Evolutionary conservation across 2,329 filamentous ascomycete species (phyloP), one percentile per base, ranked within the genome.

Genomic region (Exserohilum rostratum): DNA sequence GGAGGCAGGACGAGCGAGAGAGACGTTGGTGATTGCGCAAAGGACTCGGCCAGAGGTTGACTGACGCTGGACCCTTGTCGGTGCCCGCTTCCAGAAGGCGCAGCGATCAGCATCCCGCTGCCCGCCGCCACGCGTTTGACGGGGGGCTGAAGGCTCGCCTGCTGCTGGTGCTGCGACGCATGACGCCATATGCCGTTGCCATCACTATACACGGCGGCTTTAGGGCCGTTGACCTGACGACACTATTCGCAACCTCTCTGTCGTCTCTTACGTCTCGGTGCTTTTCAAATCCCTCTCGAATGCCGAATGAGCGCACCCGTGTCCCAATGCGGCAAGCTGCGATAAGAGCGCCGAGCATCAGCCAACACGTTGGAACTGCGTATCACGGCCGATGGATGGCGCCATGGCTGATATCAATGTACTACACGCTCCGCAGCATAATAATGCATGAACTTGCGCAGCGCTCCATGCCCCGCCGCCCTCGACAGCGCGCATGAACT

Each of bases 1-100:
- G 58, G 40, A 58, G 53, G 33, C 48, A 30, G 44, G 30, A 5
- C 20, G 33, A 29, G 7, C 31, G 20, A 33, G 42, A 30, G 47
- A 38, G 37, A 38, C 34, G 25, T 9, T 11, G 22, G 17, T 38
- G 34, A 25, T 25, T 25, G 27, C n/a, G 38, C 44, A 45, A 13
- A 52, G 30, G 53, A 50, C 43, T 35, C 29, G 53, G 40, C 22
- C 37, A 49, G 40, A 52, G 40, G 56, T 53, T 53, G 51, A 54
- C 37, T 54, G 51, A 50, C 42, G 37, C 29, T 58, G 53, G 56
- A 56, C 56, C 50, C 53, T 60, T 47, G 46, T 22, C 46, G 43
- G 45, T 29, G 49, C 53, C 22, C 50, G 61, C 55, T 64, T 59
- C 57, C 49, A 53, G 46, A 56, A 58, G 46, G 39, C 30, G 35